phyloP scores from a whole-genome alignment of 139 green algal genomes.

The Chlorella sorokiniana region DNA sequence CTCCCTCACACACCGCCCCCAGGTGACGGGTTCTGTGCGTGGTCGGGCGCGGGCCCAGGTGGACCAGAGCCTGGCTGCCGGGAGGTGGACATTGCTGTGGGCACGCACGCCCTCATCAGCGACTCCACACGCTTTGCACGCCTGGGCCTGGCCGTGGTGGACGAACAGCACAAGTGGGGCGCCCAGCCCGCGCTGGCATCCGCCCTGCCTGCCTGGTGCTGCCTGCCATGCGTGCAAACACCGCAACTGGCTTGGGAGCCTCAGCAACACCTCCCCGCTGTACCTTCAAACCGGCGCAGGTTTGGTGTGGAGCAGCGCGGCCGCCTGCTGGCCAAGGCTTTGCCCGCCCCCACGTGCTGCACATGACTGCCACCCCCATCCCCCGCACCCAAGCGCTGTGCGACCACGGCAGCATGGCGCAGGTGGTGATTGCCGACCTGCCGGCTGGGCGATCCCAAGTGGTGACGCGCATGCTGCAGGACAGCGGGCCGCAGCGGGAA shows the following conservation, averaged over 20 bases:
- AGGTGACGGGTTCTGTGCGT: slow-evolving; percentile 52
- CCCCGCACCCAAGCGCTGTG: slow-evolving; percentile 74
- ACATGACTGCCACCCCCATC: slow-evolving; percentile 97
- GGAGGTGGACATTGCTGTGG: slow-evolving; percentile 75
- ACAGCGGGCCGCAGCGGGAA: slow-evolving; percentile 32
- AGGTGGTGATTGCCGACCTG: slow-evolving; percentile 65
- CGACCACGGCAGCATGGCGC: background rate
- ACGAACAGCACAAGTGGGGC: slow-evolving; percentile 96
- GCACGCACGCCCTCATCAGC: slow-evolving; percentile 84
- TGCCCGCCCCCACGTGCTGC: slow-evolving; percentile 84
- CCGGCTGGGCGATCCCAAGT: slow-evolving; percentile 75
- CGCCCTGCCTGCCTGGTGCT: background rate
- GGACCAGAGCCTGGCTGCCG: slow-evolving; percentile 40
- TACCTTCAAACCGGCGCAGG: slow-evolving; percentile 42
- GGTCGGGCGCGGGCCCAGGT: slow-evolving; percentile 28
- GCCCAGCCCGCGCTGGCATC: no score
- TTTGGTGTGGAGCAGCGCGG: slow-evolving; percentile 90
- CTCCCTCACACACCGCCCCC: background rate
- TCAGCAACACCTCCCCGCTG: background rate
- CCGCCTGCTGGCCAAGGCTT: slow-evolving; percentile 55
- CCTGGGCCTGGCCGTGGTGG: slow-evolving; percentile 90
- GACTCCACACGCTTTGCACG: slow-evolving; percentile 60
- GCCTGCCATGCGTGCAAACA: background rate
- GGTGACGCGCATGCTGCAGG: slow-evolving; percentile 49
- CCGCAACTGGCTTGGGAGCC: background rate